A percentile compares a stretch with the other conserved stretches of the same genome.
phyloP scores from a whole-genome alignment of 176 grass and related monocot genomes.

The Triticum turgidum region DNA sequence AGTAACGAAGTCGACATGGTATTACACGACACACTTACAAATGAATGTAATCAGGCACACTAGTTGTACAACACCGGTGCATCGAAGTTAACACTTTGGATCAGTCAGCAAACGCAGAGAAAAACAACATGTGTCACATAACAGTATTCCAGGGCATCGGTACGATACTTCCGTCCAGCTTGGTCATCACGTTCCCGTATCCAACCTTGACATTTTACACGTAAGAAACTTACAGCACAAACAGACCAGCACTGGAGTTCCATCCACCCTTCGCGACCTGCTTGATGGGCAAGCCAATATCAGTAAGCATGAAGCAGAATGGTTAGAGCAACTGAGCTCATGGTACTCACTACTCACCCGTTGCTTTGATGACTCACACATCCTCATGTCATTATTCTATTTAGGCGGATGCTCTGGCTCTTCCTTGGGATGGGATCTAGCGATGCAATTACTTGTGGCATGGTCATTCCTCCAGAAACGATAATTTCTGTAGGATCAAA shows the following conservation, averaged over 20 bases:
- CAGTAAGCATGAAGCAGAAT: not conserved
- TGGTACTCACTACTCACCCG: not conserved
- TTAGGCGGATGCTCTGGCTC: conserved; percentile 74
- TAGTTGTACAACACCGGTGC: conserved; percentile 19
- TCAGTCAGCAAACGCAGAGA: conserved; percentile 22
- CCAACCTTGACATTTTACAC: not conserved
- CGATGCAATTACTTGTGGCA: conserved; percentile 90
- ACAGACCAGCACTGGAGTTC: conserved; percentile 12
- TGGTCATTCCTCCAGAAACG: conserved; percentile 99
- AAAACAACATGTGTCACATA: not conserved
- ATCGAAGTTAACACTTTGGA: not conserved
- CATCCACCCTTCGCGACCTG: not conserved
- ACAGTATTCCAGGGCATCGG: conserved; percentile 24
- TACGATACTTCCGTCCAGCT: not conserved
- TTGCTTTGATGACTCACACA: not conserved
- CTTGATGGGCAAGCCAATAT: not conserved
- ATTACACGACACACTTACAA: conserved; percentile 31
- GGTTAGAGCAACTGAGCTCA: not conserved
- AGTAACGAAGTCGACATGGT: not conserved
- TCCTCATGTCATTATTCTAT: conserved; percentile 65
- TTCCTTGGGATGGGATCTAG: conserved; percentile 67
- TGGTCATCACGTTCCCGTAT: not conserved
- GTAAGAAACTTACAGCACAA: conserved; percentile 7
- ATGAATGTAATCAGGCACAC: conserved; percentile 41
- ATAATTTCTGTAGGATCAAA: conserved; percentile 73